Base-by-base conservation (phyloP, 306 rosid genomes). In the Acacia crassicarpa region DNA sequence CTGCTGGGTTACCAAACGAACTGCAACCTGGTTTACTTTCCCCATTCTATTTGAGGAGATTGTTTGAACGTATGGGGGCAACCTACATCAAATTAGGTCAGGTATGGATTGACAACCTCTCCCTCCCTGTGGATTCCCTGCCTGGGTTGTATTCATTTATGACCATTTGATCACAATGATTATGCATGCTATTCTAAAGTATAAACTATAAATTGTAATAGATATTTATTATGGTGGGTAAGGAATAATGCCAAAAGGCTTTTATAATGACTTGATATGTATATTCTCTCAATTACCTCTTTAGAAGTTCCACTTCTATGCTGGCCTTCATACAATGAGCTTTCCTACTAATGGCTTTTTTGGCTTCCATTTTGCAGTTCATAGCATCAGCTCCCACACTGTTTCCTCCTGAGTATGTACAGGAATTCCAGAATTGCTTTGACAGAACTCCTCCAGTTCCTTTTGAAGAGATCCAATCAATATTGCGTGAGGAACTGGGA, bases 11-110 rank as follows among this genome's bases (percentile, higher is more conserved):
- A 82, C 91, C 91, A 6, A 83, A 87, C 67, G 93, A 93, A 82
- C 0, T 90, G 87, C 98, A 91, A 91, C 92, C 88, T 86, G 97
- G 98, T 81, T 81, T 91, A 81, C 78, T 93, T 58, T 91, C 99
- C 51, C 98, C 99, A 48, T 40, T 87, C 82, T 92, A 95, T 82
- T 77, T 95, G 90, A 92, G 99, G 86, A 91, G 88, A 79, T 81
- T 93, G 80, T 93, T 95, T 58, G 99, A 95, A 86, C 96, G 98
- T 80, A 87, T 95, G 94, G 99, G 98, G 8, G 98, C 98, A 78
- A 93, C 98, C 43, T 95, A 95, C 86, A 85, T 95, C 86, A 95
- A 93, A 82, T 81, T 95, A 81, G 99, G 99, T 51, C 99, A 95
- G 97, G 99, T 95, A 89, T 72, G 78, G 73, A 22, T 56, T 59